Percentiles rank a stretch among this genome's conserved stretches.
phyloP scores from a whole-genome alignment of 306 rosid species.

The Trifolium repens region DNA sequence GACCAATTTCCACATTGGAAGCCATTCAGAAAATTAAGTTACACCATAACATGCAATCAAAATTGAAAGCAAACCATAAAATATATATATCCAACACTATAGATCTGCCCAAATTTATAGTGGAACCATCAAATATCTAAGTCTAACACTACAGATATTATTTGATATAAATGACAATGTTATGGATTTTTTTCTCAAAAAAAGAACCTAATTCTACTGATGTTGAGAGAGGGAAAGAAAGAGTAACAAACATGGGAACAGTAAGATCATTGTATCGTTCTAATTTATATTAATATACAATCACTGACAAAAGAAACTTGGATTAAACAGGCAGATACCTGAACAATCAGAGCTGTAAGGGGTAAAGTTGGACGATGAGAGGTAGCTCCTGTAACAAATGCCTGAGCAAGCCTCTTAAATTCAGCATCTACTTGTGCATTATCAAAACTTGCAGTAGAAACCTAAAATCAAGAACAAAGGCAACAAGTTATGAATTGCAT shows the following conservation, averaged over 20 bases:
- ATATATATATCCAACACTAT: conserved; percentile 23
- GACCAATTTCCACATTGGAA: conserved; percentile 29
- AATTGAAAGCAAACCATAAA: conserved; percentile 14
- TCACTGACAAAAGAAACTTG: conserved; percentile 27
- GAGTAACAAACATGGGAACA: conserved; percentile 17
- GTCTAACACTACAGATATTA: not conserved
- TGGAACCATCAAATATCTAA: not conserved
- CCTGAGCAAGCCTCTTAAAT: conserved; percentile 70
- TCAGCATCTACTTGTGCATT: conserved; percentile 61
- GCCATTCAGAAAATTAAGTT: conserved; percentile 28
- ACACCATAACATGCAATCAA: conserved; percentile 25
- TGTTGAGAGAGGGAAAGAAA: conserved; percentile 11
- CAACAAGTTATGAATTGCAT: conserved; percentile 13
- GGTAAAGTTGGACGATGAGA: conserved; percentile 71
- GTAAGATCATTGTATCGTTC: conserved; percentile 12
- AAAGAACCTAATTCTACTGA: conserved; percentile 5
- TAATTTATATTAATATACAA: conserved; percentile 16
- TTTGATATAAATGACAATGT: not conserved
- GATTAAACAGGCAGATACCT: conserved; percentile 59
- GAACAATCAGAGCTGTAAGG: conserved; percentile 77
- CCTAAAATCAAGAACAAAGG: conserved; percentile 58
- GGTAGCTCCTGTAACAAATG: conserved; percentile 68
- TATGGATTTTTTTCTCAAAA: not conserved
- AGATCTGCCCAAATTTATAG: not conserved
- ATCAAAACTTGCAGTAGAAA: conserved; percentile 70